Evolutionary conservation across 371 early-diverging fungal species (phyloP).

Genomic region (Capillidium rhysosporum): DNA sequence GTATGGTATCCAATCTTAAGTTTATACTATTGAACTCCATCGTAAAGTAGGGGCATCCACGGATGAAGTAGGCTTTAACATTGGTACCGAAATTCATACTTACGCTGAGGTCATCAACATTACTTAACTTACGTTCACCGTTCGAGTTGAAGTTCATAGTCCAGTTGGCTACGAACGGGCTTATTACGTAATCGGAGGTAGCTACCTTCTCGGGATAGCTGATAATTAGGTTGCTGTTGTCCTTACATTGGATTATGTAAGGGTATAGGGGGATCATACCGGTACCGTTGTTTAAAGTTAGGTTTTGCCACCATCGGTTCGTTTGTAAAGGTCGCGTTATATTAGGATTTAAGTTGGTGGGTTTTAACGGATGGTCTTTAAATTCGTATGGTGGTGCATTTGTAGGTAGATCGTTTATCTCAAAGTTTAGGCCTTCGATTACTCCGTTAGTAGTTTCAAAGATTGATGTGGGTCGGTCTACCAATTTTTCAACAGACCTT

Average conservation of each 20-base stretch:
- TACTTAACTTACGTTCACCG: constrained; percentile 1
- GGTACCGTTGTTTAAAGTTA: constrained; percentile 14
- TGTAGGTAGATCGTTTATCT: background rate
- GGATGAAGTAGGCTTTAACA: constrained; percentile 14
- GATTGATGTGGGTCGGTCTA: background rate
- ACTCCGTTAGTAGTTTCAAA: background rate
- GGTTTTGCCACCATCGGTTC: constrained; percentile 25
- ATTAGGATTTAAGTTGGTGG: background rate
- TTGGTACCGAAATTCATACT: constrained; percentile 6
- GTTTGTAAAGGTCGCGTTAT: constrained; percentile 13
- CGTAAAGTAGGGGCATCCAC: constrained; percentile 17
- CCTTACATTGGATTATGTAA: constrained; percentile 13
- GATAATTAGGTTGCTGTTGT: constrained; percentile 10
- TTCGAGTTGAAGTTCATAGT: background rate
- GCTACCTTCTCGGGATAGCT: constrained; percentile 1
- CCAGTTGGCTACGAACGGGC: constrained; percentile 7
- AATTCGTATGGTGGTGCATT: background rate
- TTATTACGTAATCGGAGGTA: constrained; percentile 9
- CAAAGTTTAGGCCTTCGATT: background rate
- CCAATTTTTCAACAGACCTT: background rate
- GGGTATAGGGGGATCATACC: constrained; percentile 18
- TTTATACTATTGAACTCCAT: constrained; percentile 8
- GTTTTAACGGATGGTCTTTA: background rate
- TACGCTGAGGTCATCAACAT: constrained; percentile 9
- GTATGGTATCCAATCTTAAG: constrained; percentile 12